Evolutionary conservation across 2,329 filamentous ascomycete genomes (phyloP), one percentile per base, ranked within the genome.

Genomic region (Arthrinium phaeospermum): DNA sequence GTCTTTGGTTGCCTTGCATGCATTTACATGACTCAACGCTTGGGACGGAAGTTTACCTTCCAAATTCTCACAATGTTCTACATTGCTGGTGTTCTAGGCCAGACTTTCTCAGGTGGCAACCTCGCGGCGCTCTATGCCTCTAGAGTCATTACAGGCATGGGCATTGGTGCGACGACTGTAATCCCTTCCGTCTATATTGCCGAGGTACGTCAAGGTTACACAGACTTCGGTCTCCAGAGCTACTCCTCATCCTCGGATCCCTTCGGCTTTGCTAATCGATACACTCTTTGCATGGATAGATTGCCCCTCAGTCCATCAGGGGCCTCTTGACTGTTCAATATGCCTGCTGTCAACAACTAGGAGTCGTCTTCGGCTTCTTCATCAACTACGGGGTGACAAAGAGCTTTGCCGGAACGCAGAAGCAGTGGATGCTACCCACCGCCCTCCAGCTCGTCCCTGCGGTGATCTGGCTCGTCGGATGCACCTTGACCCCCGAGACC

Each of bases 361-460:
- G 72, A 4, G 79, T 80, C 8, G 79, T 80, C 3, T 79, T 80
- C n/a, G 78, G 79, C 0, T 80, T 82, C 68, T 82, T 82, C 69
- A 74, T 80, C 49, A 82, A 82, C 70, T 82, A 83, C 57, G 78
- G 81, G 2, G 76, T 81, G 14, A 80, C 82, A 2, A 77, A 80
- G 24, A 74, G 78, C 16, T 76, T 78, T 45, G 72, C 76, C 1
- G 74, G 73, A 0, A 75, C 72, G 0, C 70, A 79, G 30, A 69
- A 77, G 0, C 78, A 80, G 69, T 80, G 78, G 78, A 73, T 76
- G n/a, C 74, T 80, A 4, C 78, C 78, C 0, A 79, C 78, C 0
- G 77, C 75, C 0, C 73, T 80, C 0, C 79, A 80, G 45, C 61
- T 77, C 1, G 51, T 77, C 0, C 79, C 78, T 0, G 78, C 77